phyloP scores from a whole-genome alignment of 768 basidiomycete genomes.

The Boletus huronensis region DNA sequence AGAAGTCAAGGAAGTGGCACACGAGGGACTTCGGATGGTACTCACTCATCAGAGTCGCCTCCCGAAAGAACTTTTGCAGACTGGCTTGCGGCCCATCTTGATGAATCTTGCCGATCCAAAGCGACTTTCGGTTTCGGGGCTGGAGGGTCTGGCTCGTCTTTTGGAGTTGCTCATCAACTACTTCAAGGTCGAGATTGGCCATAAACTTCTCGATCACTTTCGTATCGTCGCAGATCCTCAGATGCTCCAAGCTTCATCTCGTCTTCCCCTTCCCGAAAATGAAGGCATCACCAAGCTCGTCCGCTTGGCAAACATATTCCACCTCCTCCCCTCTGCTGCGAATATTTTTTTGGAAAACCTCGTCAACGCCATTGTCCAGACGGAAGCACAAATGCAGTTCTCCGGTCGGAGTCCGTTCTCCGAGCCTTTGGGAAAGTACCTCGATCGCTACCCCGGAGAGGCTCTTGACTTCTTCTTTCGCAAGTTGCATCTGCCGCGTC shows the following conservation, averaged over 20 bases:
- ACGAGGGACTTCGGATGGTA: constrained; percentile 88
- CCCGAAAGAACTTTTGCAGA: constrained; percentile 93
- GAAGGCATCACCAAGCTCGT: constrained; percentile 92
- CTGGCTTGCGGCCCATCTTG: constrained; percentile 90
- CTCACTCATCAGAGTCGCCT: constrained; percentile 85
- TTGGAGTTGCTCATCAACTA: constrained; percentile 95
- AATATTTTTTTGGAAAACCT: constrained; percentile 87
- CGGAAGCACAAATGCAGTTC: constrained; percentile 88
- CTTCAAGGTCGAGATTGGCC: constrained; percentile 99
- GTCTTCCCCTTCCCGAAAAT: constrained; percentile 78
- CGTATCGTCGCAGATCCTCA: constrained; percentile 87
- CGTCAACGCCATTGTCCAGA: constrained; percentile 86
- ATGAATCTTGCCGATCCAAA: constrained; percentile 98
- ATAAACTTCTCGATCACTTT: constrained; percentile 96
- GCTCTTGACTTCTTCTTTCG: constrained; percentile 82
- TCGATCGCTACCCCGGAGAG: constrained; percentile 85
- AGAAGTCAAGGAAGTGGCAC: constrained; percentile 93
- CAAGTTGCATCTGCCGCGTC: constrained; percentile 72
- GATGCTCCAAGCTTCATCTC: constrained; percentile 75
- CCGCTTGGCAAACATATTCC: constrained; percentile 95
- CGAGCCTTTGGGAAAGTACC: constrained; percentile 83
- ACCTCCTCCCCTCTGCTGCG: constrained; percentile 89
- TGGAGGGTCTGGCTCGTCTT: constrained; percentile 91
- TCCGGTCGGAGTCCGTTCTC: constrained; percentile 90
- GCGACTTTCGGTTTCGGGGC: constrained; percentile 83